Percentiles rank a stretch among this genome's conserved stretches.
phyloP scores from a whole-genome alignment of 805 yeast genomes.

The Hanseniaspora thailandica region DNA sequence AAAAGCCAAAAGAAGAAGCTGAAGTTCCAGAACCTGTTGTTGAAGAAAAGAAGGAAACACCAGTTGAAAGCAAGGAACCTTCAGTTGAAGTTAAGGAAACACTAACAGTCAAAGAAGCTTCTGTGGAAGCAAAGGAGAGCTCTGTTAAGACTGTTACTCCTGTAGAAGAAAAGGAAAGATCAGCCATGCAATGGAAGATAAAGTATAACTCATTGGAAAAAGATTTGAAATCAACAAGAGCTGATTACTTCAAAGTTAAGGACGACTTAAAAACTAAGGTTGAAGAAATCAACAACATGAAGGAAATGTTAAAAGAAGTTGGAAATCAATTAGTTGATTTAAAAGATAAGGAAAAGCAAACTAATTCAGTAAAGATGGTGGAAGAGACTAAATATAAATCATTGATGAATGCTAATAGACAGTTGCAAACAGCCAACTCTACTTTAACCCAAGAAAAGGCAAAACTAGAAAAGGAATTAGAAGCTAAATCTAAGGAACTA shows the following conservation, averaged over 20 bases:
- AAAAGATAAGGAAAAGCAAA: constrained; percentile 43
- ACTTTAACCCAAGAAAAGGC: constrained; percentile 16
- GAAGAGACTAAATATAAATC: constrained; percentile 16
- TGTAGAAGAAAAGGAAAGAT: constrained; percentile 6
- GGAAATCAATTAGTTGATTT: constrained; percentile 73
- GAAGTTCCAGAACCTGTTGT: background rate
- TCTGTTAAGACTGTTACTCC: background rate
- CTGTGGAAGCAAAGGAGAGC: constrained; percentile 18
- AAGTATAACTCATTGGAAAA: constrained; percentile 12
- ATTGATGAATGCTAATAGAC: constrained; percentile 15
- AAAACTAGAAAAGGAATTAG: constrained; percentile 22
- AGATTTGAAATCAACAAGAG: constrained; percentile 13
- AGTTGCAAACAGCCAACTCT: constrained; percentile 12
- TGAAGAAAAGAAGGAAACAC: constrained; percentile 37
- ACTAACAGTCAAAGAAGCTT: constrained; percentile 17
- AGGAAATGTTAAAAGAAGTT: constrained; percentile 63
- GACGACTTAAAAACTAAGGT: constrained; percentile 32
- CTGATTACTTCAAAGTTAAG: constrained; percentile 20
- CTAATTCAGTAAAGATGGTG: constrained; percentile 19
- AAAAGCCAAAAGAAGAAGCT: constrained; percentile 18
- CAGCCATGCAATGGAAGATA: constrained; percentile 15
- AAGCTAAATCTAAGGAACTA: constrained; percentile 32
- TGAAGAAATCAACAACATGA: constrained; percentile 57
- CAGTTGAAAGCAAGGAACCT: constrained; percentile 20
- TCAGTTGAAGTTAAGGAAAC: constrained; percentile 16